These are phyloP conservation scores for Prunus fruticosa DNA, from an alignment of 306 rosid species.

Conservation along the genomic window DNA sequence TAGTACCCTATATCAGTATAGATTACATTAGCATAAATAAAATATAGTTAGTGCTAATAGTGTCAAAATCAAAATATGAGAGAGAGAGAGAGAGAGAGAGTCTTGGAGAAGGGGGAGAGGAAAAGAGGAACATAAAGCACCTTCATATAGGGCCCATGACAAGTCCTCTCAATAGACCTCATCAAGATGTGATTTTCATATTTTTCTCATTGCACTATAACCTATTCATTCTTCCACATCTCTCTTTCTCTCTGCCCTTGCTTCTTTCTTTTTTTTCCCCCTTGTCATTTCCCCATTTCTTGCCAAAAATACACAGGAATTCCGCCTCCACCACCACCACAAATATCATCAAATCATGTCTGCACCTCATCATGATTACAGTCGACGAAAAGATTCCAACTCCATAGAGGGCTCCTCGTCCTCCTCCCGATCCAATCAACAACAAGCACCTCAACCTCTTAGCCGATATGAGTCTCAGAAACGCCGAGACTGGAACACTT, in stretches of 20 bases:
- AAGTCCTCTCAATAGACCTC: constrained; percentile 74
- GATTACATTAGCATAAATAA: not conserved
- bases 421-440: constrained; percentile 24
- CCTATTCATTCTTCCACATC: constrained; percentile 29
- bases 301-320: constrained; percentile 20
- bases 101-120: not conserved
- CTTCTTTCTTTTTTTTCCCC: not conserved
- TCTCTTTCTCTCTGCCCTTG: not conserved
- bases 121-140: constrained; percentile 57
- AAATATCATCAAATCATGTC: constrained; percentile 38
- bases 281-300: constrained; percentile 14
- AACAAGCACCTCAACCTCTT: constrained; percentile 25
- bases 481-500: constrained; percentile 90
- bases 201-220: constrained; percentile 59
- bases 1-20: not conserved
- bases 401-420: constrained; percentile 43
- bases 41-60: constrained; percentile 31
- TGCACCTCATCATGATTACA: not conserved
- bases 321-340: constrained; percentile 12
- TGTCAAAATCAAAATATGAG: constrained; percentile 14
- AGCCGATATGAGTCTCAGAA: constrained; percentile 91
- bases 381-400: constrained; percentile 29
- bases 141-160: constrained; percentile 55
- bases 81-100: constrained; percentile 5
- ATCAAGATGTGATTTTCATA: constrained; percentile 66